Conservation (phyloP, 345 rosid species). For the Eucalyptus cladocalyx region DNA sequence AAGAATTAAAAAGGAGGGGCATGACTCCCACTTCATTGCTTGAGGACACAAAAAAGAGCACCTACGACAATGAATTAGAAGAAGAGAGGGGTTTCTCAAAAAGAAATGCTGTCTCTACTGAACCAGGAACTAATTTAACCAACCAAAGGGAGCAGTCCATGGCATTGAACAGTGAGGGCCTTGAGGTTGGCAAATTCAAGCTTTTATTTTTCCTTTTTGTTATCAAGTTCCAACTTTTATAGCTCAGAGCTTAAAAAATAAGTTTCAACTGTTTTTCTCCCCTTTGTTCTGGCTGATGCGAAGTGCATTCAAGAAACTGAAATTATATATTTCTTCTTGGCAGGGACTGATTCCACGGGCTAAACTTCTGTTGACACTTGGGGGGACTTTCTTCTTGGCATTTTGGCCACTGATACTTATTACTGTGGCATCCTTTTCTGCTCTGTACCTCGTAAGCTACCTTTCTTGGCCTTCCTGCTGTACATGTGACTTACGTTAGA, state of each 20-base stretch:
- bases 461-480: not conserved
- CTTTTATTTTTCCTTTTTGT: not conserved
- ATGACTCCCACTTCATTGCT: constrained; percentile 85
- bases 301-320: not conserved
- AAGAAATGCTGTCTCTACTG: constrained; percentile 57
- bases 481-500: not conserved
- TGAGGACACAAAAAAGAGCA: constrained; percentile 37
- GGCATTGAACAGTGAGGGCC: constrained; percentile 95
- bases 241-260: not conserved
- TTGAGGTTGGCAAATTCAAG: constrained; percentile 44
- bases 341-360: constrained; percentile 95
- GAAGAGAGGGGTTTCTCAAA: constrained; percentile 43
- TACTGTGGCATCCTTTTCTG: constrained; percentile 58
- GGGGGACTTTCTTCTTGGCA: constrained; percentile 87
- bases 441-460: constrained; percentile 64
- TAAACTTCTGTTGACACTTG: constrained; percentile 61
- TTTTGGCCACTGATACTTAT: constrained; percentile 78
- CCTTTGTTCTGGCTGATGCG: not conserved
- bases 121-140: constrained; percentile 37
- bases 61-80: constrained; percentile 31
- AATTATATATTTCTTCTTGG: constrained; percentile 3
- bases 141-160: constrained; percentile 83
- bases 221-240: not conserved
- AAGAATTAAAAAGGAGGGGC: constrained; percentile 86
- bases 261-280: not conserved